These are phyloP conservation scores for Chlorella sp. DNA, from an alignment of 139 green algal species.

Conservation along the genomic window DNA sequence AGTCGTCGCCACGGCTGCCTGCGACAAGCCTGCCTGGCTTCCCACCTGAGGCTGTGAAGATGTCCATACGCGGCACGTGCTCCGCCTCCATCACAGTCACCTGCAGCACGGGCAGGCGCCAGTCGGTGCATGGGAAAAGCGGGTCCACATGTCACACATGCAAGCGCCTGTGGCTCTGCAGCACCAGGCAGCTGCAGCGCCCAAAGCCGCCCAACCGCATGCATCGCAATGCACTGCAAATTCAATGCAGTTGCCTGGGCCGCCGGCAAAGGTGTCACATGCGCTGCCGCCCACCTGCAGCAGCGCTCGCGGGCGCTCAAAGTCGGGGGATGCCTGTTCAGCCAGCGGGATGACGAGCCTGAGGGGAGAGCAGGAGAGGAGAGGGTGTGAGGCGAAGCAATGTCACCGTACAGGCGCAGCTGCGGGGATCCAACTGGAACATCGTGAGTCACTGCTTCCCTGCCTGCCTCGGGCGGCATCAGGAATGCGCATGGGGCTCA, in stretches of 20 bases:
- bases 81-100: conserved; percentile 29
- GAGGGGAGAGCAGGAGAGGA: background rate
- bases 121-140: background rate
- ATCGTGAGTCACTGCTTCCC: too few species aligned
- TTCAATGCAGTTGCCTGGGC: background rate
- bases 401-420: too few species aligned
- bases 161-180: background rate
- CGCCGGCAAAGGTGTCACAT: background rate
- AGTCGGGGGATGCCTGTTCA: background rate
- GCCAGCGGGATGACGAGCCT: conserved; percentile 2
- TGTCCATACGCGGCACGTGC: conserved; percentile 31
- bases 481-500: background rate
- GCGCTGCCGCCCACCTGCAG: conserved; percentile 2
- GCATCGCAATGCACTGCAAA: too few species aligned
- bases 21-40: too few species aligned
- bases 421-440: too few species aligned
- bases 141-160: too few species aligned
- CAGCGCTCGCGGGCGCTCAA: conserved; percentile 10
- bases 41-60: background rate
- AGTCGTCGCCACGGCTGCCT: background rate
- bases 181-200: too few species aligned
- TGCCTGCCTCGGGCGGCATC: too few species aligned
- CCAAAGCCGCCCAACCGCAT: too few species aligned
- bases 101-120: conserved; percentile 17
- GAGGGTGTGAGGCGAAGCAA: background rate